These are phyloP conservation scores for Aspergillus proliferans DNA, from an alignment of 2,329 filamentous ascomycete species.

Conservation along the genomic window DNA sequence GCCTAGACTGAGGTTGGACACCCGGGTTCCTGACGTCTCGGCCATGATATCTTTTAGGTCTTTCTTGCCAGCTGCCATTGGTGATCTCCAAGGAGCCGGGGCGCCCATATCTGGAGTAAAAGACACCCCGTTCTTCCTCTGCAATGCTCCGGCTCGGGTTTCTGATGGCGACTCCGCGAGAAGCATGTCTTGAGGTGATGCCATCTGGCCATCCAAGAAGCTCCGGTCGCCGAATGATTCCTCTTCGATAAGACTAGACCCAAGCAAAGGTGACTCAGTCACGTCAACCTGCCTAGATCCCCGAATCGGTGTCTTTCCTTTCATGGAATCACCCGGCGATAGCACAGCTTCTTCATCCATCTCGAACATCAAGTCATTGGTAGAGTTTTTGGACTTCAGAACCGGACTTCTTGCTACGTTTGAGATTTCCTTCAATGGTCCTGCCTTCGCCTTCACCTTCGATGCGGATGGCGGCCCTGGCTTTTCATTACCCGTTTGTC, in stretches of 20 bases:
- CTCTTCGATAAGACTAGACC: conserved; percentile 20
- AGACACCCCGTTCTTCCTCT: conserved; percentile 19
- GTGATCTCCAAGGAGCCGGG: conserved; percentile 48
- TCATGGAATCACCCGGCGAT: conserved; percentile 19
- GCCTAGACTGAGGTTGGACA: conserved; percentile 49
- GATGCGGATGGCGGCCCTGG: conserved; percentile 41
- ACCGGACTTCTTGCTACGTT: conserved; percentile 57
- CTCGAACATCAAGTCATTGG: conserved; percentile 77
- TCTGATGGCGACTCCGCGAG: conserved; percentile 21
- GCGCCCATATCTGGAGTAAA: conserved; percentile 20
- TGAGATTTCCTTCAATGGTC: conserved; percentile 32
- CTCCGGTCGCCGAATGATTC: conserved; percentile 20
- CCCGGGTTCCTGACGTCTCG: conserved; percentile 47
- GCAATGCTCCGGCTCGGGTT: conserved; percentile 11
- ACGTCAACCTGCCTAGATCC: conserved; percentile 11
- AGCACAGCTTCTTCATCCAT: conserved; percentile 72
- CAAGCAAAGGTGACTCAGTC: conserved; percentile 20
- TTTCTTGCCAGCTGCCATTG: conserved; percentile 55
- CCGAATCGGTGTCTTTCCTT: conserved; percentile 26
- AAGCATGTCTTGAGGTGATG: conserved; percentile 13
- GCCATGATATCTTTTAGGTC: conserved; percentile 73
- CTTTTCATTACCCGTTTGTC: conserved; percentile 62
- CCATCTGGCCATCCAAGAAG: conserved; percentile 25
- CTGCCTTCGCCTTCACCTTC: conserved; percentile 34
- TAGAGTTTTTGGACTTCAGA: conserved; percentile 62